Conservation (phyloP, 2,329 filamentous ascomycete species). For the Fusarium floridanum region DNA sequence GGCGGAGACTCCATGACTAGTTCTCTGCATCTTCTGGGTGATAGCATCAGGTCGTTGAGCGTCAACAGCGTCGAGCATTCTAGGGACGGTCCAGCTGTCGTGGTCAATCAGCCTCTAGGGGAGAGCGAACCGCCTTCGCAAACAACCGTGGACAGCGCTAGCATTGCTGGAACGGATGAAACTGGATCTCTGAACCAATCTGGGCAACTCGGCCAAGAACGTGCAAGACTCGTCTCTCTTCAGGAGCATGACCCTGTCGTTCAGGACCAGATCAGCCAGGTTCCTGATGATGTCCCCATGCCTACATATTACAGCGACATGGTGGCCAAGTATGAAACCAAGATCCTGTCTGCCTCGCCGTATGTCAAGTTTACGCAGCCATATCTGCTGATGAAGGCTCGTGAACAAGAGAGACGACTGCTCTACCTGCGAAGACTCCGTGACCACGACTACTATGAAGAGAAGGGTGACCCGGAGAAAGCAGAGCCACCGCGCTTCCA, state of each 20-base stretch:
- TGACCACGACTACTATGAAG: conserved; percentile 77
- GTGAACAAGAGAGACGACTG: conserved; percentile 89
- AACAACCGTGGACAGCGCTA: conserved; percentile 47
- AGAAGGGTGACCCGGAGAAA: conserved; percentile 71
- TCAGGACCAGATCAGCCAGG: conserved; percentile 67
- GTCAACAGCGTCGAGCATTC: conserved; percentile 47
- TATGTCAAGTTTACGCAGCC: conserved; percentile 97
- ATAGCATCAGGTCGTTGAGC: conserved; percentile 54
- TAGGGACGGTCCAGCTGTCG: conserved; percentile 48
- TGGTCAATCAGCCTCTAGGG: conserved; percentile 53
- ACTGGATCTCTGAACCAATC: conserved; percentile 45
- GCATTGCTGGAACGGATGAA: conserved; percentile 46
- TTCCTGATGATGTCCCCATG: conserved; percentile 84
- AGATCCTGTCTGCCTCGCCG: conserved; percentile 92
- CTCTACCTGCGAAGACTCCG: conserved; percentile 85
- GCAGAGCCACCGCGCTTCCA: conserved; percentile 80
- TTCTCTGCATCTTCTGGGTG: conserved; percentile 56
- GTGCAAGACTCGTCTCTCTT: conserved; percentile 50
- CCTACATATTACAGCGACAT: conserved; percentile 96
- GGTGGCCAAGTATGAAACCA: conserved; percentile 92
- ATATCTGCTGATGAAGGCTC: conserved; percentile 90
- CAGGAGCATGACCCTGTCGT: conserved; percentile 60
- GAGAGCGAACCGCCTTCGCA: conserved; percentile 55
- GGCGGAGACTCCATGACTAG: conserved; percentile 60
- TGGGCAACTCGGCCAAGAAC: conserved; percentile 42